These are phyloP conservation scores for Ophiostoma pallidulum DNA, from an alignment of 2,329 filamentous ascomycete species.

Conservation along the genomic window DNA sequence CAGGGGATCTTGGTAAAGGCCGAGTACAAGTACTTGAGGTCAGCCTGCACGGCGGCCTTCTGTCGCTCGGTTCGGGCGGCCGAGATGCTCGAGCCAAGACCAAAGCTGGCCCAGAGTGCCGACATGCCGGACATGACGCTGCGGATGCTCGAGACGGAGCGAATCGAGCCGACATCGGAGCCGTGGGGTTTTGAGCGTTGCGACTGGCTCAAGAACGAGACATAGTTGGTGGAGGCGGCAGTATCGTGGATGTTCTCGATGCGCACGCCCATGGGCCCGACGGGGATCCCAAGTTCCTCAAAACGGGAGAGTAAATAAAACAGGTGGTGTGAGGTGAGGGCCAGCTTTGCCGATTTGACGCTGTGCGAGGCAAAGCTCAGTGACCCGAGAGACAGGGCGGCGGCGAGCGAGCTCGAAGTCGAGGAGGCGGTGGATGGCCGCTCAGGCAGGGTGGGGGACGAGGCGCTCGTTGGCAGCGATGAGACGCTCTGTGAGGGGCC, in stretches of 20 bases:
- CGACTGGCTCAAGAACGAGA: conserved; percentile 83
- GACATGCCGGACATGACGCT: conserved; percentile 98
- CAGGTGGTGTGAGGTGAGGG: conserved; percentile 88
- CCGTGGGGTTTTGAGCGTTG: conserved; percentile 69
- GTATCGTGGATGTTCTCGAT: conserved; percentile 90
- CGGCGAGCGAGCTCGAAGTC: conserved; percentile 65
- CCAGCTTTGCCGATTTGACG: conserved; percentile 83
- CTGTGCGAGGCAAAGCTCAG: conserved; percentile 76
- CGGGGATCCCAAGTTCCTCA: conserved; percentile 80
- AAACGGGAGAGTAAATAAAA: conserved; percentile 95
- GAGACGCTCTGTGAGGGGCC: conserved; percentile 56
- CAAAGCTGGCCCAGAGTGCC: conserved; percentile 80
- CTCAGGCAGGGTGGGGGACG: conserved; percentile 48
- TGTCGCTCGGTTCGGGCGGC: conserved; percentile 80
- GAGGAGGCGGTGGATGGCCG: conserved; percentile 57
- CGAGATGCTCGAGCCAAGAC: conserved; percentile 69
- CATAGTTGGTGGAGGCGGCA: conserved; percentile 79
- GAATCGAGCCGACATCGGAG: conserved; percentile 82
- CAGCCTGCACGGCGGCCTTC: conserved; percentile 73
- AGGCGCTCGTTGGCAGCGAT: conserved; percentile 36
- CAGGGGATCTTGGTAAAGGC: conserved; percentile 98
- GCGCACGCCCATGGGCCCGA: conserved; percentile 93
- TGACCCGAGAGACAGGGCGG: conserved; percentile 77
- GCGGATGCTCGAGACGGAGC: conserved; percentile 90
- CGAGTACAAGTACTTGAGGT: conserved; percentile 93